Evolutionary conservation across 1,284 basidiomycete species (phyloP), one percentile per base, ranked within the genome.

Genomic region (Chiua sp.): DNA sequence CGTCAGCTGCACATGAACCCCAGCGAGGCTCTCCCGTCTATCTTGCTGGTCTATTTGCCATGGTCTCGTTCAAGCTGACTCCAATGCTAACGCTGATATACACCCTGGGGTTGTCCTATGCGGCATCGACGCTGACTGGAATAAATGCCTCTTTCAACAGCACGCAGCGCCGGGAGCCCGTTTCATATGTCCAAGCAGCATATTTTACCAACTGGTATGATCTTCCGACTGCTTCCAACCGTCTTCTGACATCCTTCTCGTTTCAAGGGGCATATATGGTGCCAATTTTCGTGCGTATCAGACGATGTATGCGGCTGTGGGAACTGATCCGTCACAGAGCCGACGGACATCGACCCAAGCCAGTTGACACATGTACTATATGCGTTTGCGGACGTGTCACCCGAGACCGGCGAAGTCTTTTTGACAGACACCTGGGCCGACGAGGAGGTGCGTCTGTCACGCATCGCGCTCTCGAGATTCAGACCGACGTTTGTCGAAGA

Each of bases 391-490:
- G 93, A 96, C 73, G 83, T 91, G 55, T 84, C 87, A 59, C 75
- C 87, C 23, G 79, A 82, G 30, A 86, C 87, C 2, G 93, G 93
- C 3, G 78, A 77, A 35, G 88, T 93, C 62, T 75, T 72, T 35
- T 80, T 97, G 39, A 93, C 91, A 1, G 94, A 97, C 71, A 74
- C 82, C 2, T 96, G 91, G 79, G 90, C 93, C 4, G 94, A 96
- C 72, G 85, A 92, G 69, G 82, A 93, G 81, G 90, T 90, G 66
- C 60, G 78, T n/a, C 15, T 37, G n/a, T 48, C n/a, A 8, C 15
- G 7, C 16, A 37, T 53, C 26, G 20, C 15, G 16, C 15, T 37
- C 39, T 49, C 33, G 1, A 12, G 32, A 18, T 50, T 39, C 52
- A 26, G 37, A 42, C 48, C 62, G 54, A 54, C 39, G 12, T 22